Evolutionary conservation across 1,139 yeast species (phyloP), one percentile per base, ranked within the genome.

Genomic region (Zhuliangozyma parablackwelliae): DNA sequence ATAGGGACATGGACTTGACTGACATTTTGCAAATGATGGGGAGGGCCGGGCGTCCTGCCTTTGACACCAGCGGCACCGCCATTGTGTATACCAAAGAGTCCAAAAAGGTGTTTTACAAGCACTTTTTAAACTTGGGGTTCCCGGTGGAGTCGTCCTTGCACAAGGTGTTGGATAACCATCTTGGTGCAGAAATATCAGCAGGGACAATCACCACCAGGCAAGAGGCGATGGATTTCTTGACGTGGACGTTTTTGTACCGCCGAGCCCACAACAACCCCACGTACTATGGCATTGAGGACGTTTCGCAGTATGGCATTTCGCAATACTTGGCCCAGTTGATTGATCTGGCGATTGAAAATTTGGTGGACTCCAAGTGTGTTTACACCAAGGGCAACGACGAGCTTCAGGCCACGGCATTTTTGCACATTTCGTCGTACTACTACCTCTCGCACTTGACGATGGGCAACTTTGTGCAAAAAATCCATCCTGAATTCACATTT

Each of bases 71-170:
- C 45, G 98, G 98, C 61, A 90, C 82, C 32, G 97, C 97, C 0
- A 85, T 92, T 46, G 95, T 94, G 2, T 90, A 82, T 57, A 92
- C 98, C 3, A 88, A 87, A 54, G 97, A 94, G 53, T 75, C 90
- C 4, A 92, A 90, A 48, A 92, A 92, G 62, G 77, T 82, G 56
- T 94, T 90, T 53, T 92, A 94, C 65, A 92, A 92, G 54, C 96
- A 94, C 59, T 92, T 92, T 58, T 63, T 92, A 51, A 94, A 92
- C 55, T 81, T 88, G 44, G 98, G 99, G 0, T 92, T 94, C 64
- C 99, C 99, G 0, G 98, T 94, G 10, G 99, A 92, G 57, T 88
- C 97, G 0, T 87, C 96, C 1, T 67, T 92, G 43, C 97, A 92
- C 59, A 89, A 89, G 53, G 95, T 87, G 3, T 65, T 94, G 51